Base-by-base conservation (phyloP, 805 yeast genomes). In the Yamadazyma kitorensis region DNA sequence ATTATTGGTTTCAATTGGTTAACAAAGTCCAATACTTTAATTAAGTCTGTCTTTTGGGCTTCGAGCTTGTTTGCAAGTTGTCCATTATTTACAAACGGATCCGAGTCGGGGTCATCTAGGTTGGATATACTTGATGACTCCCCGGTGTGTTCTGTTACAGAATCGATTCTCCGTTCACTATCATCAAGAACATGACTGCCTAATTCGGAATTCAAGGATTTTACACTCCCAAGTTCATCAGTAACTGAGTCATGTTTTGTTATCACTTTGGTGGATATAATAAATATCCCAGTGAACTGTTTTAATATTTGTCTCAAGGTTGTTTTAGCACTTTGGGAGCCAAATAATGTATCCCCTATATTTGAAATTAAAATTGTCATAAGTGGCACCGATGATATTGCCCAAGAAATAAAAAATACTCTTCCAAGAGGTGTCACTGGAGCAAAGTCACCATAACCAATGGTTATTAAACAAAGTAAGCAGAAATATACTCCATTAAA, bases 281-380 rank as follows among this genome's bases (percentile, higher is more conserved):
- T 12, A 25, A 30, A 24, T 24, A 26, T 13, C 21, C 16, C 20
- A 10, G 10, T 33, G 27, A 23, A 24, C 31, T 33, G 37, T 39
- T 14, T 29, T 30, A 15, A 34, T 33, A 33, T 29, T 25, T 39
- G 23, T 17, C 33, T 24, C 30, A 41, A 4, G 12, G 24, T 21
- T 30, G 41, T 25, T 32, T 34, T 16, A 31, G 26, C 29, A 39
- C 40, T 33, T 15, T 31, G 4, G 34, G 37, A 31, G 19, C 54
- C 53, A 51, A 72, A 63, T 6, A 78, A 45, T 12, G 74, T 63
- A 51, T 85, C 94, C 42, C 91, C 86, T 29, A 82, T 62, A 33
- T 76, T 78, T 1, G 89, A 80, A 24, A 86, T 76, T 36, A 86
- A 66, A 12, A 82, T 80, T 2, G 95, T 84, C 94, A 87, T 86